Base-by-base conservation (phyloP, 2,329 filamentous ascomycete species). In the Cryphonectria parasitica region DNA sequence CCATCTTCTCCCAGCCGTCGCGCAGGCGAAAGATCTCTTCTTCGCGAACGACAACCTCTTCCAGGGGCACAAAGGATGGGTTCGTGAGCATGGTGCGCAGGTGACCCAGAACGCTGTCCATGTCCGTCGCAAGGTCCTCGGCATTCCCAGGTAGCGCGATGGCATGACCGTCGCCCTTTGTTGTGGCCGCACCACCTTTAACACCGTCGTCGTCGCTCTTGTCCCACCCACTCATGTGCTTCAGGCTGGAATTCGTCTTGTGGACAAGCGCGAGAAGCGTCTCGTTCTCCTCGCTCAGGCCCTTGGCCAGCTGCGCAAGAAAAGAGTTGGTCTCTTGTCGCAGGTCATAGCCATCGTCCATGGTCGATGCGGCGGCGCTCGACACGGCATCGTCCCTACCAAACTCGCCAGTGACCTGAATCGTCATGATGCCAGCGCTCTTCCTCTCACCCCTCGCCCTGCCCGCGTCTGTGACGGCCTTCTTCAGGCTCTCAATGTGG, bases 51-150 rank as follows among this genome's bases (percentile, higher is more conserved):
- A 97, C 91, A 2, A 99, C 94, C 79, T 98, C 96, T 76, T 98
- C 96, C 31, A 98, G 89, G 0, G 95, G 93, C 19, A 98, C 96
- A 79, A 98, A 99, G 2, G 95, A 97, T 1, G 96, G 96, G 77
- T 98, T 98, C 11, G 94, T 98, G 61, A 99, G 85, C 52, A 99
- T 88, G 2, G 88, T 91, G 74, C 92, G 89, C 74, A 99, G 87
- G 77, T 97, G 94, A 45, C 92, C 89, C 72, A 98, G 85, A 13
- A 97, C 90, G 8, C 84, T 84, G 67, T 95, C 91, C 81, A 98
- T 89, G 74, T 97, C 92, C 11, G 82, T 78, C 0, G 91, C 89
- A 72, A 98, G 87, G 61, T 95, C 92, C 75, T 93, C 84, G 61
- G 83, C 83, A 62, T 79, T 80, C 41, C 81, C 80, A 36, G 82